Base-by-base conservation (phyloP, 306 rosid species). In the Carpinus fangiana region DNA sequence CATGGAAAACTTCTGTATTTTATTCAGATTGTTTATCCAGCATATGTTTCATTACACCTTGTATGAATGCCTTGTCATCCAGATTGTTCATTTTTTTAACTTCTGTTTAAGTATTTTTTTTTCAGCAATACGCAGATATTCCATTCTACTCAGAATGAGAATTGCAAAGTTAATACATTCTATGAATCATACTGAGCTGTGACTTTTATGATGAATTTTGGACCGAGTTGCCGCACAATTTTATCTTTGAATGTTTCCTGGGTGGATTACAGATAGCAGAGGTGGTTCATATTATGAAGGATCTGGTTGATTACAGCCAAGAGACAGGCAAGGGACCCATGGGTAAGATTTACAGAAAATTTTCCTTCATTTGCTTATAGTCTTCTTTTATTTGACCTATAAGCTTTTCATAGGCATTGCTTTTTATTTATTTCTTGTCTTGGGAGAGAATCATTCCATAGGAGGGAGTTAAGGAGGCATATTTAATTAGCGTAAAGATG, bases 221-320 rank as follows among this genome's bases (percentile, higher is more conserved):
- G 31, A 23, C 38, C 1, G 17, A 59, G 26, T 59, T 17, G 66
- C 34, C 12, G 11, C 16, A 59, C 4, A 4, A 59, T 59, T 59
- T 59, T 59, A 11, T 59, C 66, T 59, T 59, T 21, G 34, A 59
- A 59, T 59, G 66, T 59, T 59, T 59, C 23, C 38, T 59, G 66
- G 13, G 45, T 59, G 66, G 78, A 36, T 61, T 88, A 82, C 92
- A 94, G 98, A 94, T 94, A 84, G 90, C 98, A n/a, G 97, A 94
- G 84, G 98, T 94, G 70, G 97, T 92, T 77, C 92, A 92, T 86
- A 92, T 96, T 81, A 90, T 94, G 98, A 94, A 94, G 81, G 98
- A 94, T 88, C 86, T 94, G 90, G 90, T 94, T 80, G 97, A 92
- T 90, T 90, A 92, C 92, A 90, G 98, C 88, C 86, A 91, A 84